Percentiles rank a stretch among this genome's conserved stretches.
phyloP scores from a whole-genome alignment of 306 rosid species.

The Prunus salicina region DNA sequence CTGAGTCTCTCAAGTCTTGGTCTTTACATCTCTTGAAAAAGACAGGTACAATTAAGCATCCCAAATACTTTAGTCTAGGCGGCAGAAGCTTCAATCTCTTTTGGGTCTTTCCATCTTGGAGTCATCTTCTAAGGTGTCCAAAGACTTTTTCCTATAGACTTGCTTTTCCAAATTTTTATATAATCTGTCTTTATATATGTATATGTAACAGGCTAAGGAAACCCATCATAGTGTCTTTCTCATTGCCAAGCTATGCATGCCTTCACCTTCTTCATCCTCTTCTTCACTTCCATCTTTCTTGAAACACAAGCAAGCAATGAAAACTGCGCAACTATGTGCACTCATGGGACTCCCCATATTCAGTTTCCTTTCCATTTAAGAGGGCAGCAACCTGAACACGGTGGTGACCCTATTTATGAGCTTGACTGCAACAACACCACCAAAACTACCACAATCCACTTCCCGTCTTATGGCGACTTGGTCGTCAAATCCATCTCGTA shows the following conservation, averaged over 20 bases:
- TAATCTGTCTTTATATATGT: neutral
- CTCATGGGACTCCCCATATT: slow-evolving; percentile 33
- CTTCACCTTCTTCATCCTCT: slow-evolving; percentile 36
- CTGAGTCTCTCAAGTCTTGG: neutral
- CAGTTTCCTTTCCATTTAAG: slow-evolving; percentile 45
- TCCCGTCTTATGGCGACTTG: slow-evolving; percentile 55
- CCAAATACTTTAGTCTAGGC: neutral
- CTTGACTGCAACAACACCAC: slow-evolving; percentile 39
- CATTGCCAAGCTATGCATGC: slow-evolving; percentile 35
- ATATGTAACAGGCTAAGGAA: neutral
- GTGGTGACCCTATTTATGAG: slow-evolving; percentile 25
- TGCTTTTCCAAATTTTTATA: neutral
- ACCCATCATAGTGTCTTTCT: neutral
- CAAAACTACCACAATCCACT: slow-evolving; percentile 43
- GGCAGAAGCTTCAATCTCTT: slow-evolving; percentile 21
- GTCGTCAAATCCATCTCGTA: slow-evolving; percentile 69
- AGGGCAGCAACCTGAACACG: slow-evolving; percentile 14
- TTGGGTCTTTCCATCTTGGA: neutral
- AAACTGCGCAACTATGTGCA: slow-evolving; percentile 28
- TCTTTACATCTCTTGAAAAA: neutral
- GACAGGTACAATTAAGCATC: neutral
- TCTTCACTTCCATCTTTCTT: slow-evolving; percentile 35
- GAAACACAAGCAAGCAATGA: slow-evolving; percentile 14
- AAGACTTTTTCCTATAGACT: neutral
- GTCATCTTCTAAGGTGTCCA: slow-evolving; percentile 16